A percentile compares a stretch with the other conserved stretches of the same genome.
phyloP scores from a whole-genome alignment of 2,329 filamentous ascomycete genomes.

The Xylaria sp. region DNA sequence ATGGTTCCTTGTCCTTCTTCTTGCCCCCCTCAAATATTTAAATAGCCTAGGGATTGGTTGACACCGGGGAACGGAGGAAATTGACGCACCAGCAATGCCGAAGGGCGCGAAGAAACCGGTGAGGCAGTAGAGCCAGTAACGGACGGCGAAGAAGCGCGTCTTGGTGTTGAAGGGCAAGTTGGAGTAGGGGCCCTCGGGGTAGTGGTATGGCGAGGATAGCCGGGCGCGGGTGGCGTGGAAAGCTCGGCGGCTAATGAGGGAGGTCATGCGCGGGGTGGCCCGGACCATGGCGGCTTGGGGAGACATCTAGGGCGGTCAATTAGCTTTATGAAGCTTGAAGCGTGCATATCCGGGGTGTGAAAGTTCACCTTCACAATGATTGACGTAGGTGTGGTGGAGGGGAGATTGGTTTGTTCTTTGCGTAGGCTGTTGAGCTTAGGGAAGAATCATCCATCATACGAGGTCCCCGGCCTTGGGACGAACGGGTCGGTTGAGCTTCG shows the following conservation, averaged over 20 bases:
- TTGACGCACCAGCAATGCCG: constrained; percentile 69
- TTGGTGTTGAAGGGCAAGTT: constrained; percentile 98
- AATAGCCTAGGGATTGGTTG: neutral
- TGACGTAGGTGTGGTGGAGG: constrained; percentile 21
- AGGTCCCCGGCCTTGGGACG: constrained; percentile 2
- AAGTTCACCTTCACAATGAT: constrained; percentile 39
- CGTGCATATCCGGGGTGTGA: neutral
- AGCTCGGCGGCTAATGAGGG: constrained; percentile 84
- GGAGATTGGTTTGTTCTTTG: constrained; percentile 27
- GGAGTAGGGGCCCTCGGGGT: constrained; percentile 92
- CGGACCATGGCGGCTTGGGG: constrained; percentile 71
- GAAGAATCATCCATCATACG: constrained; percentile 41
- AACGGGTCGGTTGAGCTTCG: constrained; percentile 38
- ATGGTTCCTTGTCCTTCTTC: neutral
- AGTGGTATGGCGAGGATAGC: constrained; percentile 94
- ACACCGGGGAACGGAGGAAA: constrained; percentile 26
- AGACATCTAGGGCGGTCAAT: constrained; percentile 77
- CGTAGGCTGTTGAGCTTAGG: constrained; percentile 25
- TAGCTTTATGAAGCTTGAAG: constrained; percentile 46
- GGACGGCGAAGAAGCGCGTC: constrained; percentile 83
- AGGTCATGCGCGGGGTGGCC: constrained; percentile 69
- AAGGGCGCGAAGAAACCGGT: constrained; percentile 71
- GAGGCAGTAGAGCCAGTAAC: constrained; percentile 80
- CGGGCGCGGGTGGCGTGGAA: constrained; percentile 92
- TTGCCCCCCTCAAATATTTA: too few species aligned